A percentile compares a stretch with the other conserved stretches of the same genome.
These are phyloP conservation scores for Saccharomyces pastorianus DNA, from an alignment of 1,139 yeast genomes.

Conservation along the genomic window DNA sequence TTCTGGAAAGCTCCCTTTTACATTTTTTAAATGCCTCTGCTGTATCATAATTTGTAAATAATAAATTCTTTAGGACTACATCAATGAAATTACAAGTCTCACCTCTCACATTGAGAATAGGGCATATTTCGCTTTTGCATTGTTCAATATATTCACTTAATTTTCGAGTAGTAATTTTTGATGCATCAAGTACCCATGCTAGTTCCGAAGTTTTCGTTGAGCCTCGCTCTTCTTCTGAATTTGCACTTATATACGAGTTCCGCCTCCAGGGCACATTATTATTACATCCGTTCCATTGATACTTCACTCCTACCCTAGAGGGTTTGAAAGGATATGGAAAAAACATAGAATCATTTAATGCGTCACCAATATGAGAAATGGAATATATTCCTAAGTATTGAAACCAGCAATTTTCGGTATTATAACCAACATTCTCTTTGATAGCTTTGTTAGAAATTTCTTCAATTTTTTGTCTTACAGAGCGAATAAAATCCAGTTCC, in stretches of 20 bases:
- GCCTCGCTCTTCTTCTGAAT: constrained; percentile 64
- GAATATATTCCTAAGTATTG: constrained; percentile 27
- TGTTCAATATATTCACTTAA: constrained; percentile 48
- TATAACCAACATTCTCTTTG: constrained; percentile 7
- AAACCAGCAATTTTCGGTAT: constrained; percentile 21
- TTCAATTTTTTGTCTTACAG: constrained; percentile 1
- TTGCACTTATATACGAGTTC: constrained; percentile 7
- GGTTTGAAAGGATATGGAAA: constrained; percentile 27
- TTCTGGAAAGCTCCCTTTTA: constrained; percentile 43
- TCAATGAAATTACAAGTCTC: constrained; percentile 74
- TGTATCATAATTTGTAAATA: constrained; percentile 45
- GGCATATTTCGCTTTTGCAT: constrained; percentile 50
- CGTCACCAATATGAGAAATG: constrained; percentile 19
- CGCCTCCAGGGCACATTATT: constrained; percentile 9
- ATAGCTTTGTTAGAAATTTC: constrained; percentile 7
- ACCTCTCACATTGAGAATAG: constrained; percentile 38
- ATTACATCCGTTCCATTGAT: constrained; percentile 26
- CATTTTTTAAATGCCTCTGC: constrained; percentile 38
- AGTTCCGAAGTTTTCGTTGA: constrained; percentile 61
- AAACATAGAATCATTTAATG: constrained; percentile 13
- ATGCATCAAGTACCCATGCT: constrained; percentile 53
- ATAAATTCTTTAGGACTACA: constrained; percentile 48
- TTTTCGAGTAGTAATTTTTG: constrained; percentile 29
- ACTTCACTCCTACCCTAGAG: constrained; percentile 24
- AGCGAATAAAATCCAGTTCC: constrained; percentile 1